Evolutionary conservation across 352 stramenopile species (phyloP).

Genomic region (Phytophthora hibernalis): DNA sequence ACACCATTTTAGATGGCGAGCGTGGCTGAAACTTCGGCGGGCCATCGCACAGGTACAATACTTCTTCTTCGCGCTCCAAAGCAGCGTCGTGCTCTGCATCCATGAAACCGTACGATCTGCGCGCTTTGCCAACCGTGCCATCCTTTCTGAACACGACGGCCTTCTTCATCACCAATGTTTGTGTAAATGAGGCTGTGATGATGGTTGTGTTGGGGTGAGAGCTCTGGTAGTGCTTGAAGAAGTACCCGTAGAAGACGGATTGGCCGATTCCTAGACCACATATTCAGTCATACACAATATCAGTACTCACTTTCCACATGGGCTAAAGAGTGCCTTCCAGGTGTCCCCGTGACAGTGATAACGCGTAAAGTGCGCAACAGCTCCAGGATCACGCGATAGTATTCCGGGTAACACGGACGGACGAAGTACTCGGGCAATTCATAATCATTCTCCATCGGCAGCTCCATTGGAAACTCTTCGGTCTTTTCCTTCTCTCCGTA

Average conservation of each 20-base stretch:
- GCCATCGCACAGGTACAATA: slow-evolving; percentile 10
- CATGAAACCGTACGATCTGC: not conserved
- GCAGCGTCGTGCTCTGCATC: not conserved
- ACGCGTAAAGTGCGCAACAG: not conserved
- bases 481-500: not conserved
- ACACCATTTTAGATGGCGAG: too few relatives aligned
- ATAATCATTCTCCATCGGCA: not conserved
- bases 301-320: too few relatives aligned
- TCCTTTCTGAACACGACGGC: slow-evolving; percentile 1
- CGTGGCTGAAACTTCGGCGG: too few relatives aligned
- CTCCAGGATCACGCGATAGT: not conserved
- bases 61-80: not conserved
- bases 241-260: slow-evolving; percentile 18
- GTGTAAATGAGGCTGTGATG: not conserved
- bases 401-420: not conserved
- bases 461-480: not conserved
- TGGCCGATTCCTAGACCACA: slow-evolving; percentile 6
- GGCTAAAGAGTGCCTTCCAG: not conserved
- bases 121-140: not conserved
- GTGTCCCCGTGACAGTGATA: not conserved
- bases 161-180: not conserved
- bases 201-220: not conserved
- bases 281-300: not conserved
- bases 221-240: slow-evolving; percentile 7
- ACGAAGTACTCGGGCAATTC: not conserved